A percentile compares a stretch with the other conserved stretches of the same genome.
These are phyloP conservation scores for Plasmodium inui DNA, from an alignment of 169 alveolate species.

Conservation along the genomic window DNA sequence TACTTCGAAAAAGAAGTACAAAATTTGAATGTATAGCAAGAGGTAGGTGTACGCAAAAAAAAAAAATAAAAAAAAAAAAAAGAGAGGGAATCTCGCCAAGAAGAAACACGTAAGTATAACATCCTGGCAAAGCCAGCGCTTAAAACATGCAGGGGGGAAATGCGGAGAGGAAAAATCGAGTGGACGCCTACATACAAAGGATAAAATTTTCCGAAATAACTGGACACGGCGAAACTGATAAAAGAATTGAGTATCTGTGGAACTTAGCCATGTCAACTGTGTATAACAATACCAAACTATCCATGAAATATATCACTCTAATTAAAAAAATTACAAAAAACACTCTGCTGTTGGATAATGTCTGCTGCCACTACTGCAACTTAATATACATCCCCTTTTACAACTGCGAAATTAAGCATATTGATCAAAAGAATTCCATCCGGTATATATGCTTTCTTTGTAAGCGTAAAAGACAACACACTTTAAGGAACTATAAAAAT, in stretches of 20 bases:
- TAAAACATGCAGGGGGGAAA: slow-evolving; percentile 11
- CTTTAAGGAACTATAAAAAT: neutral
- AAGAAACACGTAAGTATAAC: neutral
- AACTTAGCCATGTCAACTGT: slow-evolving; percentile 58
- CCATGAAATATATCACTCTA: slow-evolving; percentile 60
- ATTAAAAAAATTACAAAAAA: slow-evolving; percentile 57
- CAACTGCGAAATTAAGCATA: slow-evolving; percentile 28
- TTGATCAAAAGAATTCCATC: neutral
- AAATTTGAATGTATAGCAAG: neutral
- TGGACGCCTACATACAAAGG: neutral
- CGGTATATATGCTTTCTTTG: slow-evolving; percentile 33
- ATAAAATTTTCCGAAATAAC: slow-evolving; percentile 10
- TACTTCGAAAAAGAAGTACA: neutral
- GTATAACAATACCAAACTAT: slow-evolving; percentile 56
- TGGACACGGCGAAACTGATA: slow-evolving; percentile 6
- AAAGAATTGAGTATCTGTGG: slow-evolving; percentile 63
- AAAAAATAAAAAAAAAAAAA: neutral
- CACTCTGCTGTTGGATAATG: slow-evolving; percentile 10
- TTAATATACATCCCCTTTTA: slow-evolving; percentile 74
- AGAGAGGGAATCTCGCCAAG: neutral
- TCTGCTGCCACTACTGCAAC: slow-evolving; percentile 69
- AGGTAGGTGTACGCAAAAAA: neutral
- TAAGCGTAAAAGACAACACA: slow-evolving; percentile 23
- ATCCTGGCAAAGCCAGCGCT: neutral
- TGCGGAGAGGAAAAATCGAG: slow-evolving; percentile 16